These are phyloP conservation scores for Ananas comosus DNA, from an alignment of 176 grass and related monocot species.

Conservation along the genomic window DNA sequence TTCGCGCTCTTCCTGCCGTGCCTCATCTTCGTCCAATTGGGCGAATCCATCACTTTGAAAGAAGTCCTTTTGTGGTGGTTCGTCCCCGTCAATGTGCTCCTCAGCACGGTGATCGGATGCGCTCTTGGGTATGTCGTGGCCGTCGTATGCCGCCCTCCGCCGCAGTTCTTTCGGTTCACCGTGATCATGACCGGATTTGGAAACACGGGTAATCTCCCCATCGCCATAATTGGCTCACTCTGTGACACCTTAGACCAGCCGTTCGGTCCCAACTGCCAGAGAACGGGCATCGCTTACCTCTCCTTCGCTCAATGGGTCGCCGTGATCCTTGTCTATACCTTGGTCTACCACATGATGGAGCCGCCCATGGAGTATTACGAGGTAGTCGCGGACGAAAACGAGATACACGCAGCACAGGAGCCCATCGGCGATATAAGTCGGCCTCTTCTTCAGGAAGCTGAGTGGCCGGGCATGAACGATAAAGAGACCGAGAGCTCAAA, in stretches of 20 bases:
- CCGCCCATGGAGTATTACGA: slow-evolving; percentile 86
- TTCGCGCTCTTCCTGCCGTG: slow-evolving; percentile 93
- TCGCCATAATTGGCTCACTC: slow-evolving; percentile 84
- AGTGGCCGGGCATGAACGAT: slow-evolving; percentile 95
- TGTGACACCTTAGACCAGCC: slow-evolving; percentile 74
- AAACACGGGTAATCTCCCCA: slow-evolving; percentile 87
- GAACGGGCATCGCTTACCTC: slow-evolving; percentile 73
- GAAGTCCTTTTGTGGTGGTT: slow-evolving; percentile 92
- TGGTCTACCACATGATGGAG: slow-evolving; percentile 99
- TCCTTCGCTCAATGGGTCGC: slow-evolving; percentile 94
- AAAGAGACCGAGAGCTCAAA: slow-evolving; percentile 76
- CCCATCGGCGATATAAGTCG: slow-evolving; percentile 53
- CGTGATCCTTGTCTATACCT: slow-evolving; percentile 84
- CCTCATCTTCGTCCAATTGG: slow-evolving; percentile 87
- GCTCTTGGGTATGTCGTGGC: slow-evolving; percentile 53
- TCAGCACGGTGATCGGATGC: slow-evolving; percentile 79
- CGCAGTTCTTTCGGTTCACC: slow-evolving; percentile 59
- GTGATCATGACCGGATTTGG: slow-evolving; percentile 98
- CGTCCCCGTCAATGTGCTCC: slow-evolving; percentile 79
- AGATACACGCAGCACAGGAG: slow-evolving; percentile 36
- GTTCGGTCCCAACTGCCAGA: slow-evolving; percentile 53
- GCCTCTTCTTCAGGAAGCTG: slow-evolving; percentile 82
- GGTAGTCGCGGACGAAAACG: slow-evolving; percentile 51
- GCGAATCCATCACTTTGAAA: slow-evolving; percentile 55
- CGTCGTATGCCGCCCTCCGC: slow-evolving; percentile 53